Evolutionary conservation across 1,284 basidiomycete genomes (phyloP).

Genomic region (Trichosporon asahii): DNA sequence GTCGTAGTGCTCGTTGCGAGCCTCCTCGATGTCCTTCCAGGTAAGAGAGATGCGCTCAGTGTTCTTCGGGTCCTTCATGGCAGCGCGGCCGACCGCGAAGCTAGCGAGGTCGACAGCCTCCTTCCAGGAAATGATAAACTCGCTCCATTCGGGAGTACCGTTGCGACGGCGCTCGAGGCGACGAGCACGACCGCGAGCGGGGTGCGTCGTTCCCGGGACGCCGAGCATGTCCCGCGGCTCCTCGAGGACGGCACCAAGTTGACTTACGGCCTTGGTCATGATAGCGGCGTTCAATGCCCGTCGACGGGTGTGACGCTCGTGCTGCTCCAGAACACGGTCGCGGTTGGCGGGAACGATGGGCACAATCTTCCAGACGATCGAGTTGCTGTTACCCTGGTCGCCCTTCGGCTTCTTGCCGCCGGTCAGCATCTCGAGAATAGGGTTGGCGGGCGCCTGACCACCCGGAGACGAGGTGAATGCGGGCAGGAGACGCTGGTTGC

Average conservation of each 20-base stretch:
- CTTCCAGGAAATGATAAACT: slow-evolving; percentile 31
- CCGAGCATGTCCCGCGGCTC: slow-evolving; percentile 41
- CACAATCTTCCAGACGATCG: slow-evolving; percentile 54
- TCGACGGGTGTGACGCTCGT: slow-evolving; percentile 61
- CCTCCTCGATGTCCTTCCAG: slow-evolving; percentile 36
- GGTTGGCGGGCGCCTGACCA: slow-evolving; percentile 4
- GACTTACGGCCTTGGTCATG: slow-evolving; percentile 61
- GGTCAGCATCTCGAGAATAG: slow-evolving; percentile 22
- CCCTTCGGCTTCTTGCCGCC: slow-evolving; percentile 17
- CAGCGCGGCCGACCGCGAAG: slow-evolving; percentile 26
- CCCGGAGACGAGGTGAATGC: slow-evolving; percentile 13
- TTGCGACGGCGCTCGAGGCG: slow-evolving; percentile 67
- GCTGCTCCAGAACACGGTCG: slow-evolving; percentile 59
- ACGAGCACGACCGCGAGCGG: slow-evolving; percentile 64
- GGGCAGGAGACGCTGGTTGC: slow-evolving; percentile 20
- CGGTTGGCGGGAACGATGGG: slow-evolving; percentile 66
- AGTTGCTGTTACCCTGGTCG: neutral
- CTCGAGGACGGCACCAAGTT: slow-evolving; percentile 65
- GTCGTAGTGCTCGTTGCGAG: slow-evolving; percentile 13
- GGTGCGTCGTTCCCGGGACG: slow-evolving; percentile 51
- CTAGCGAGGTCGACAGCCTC: slow-evolving; percentile 34
- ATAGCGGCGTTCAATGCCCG: slow-evolving; percentile 44
- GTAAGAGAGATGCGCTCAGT: slow-evolving; percentile 12
- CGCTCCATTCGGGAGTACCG: slow-evolving; percentile 46
- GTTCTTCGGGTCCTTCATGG: slow-evolving; percentile 3